Base-by-base conservation (phyloP, 345 rosid genomes). In the Salix koriyanagi region DNA sequence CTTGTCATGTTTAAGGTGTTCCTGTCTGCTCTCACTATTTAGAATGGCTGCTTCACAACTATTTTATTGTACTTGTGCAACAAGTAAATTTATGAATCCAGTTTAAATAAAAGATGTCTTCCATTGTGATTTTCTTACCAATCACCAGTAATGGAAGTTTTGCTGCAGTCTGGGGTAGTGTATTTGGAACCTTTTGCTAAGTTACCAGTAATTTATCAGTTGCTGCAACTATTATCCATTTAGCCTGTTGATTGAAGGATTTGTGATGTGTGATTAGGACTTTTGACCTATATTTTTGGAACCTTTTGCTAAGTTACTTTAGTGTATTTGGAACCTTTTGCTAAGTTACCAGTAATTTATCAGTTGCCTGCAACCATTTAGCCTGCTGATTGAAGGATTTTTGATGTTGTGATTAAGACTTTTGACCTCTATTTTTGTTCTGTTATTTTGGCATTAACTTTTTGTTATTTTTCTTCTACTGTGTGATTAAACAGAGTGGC, bases 401-500 rank as follows among this genome's bases (percentile, higher is more conserved):
- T 30, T 67, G 48, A 6, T 32, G 28, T 36, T 32, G 44, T 18
- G 21, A 30, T 66, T 34, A 9, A 28, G 60, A 15, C 11, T 1
- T 25, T 0, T 26, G 37, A 25, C 26, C 34, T 46, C 16, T 48
- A 56, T 48, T 26, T 28, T 28, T 48, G 25, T 19, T 77, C 44
- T 42, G 36, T 66, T 60, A 36, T 69, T 71, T 65, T 50, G 67
- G 68, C 18, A 25, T 58, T 75, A 42, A 68, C 52, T 25, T 76
- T 66, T n/a, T 50, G 41, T 74, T 72, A 2, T 75, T 79, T 67
- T 34, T 73, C 46, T 69, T 72, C 48, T 80, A 64, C 41, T 21
- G 25, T 73, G 74, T 77, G 80, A 61, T 81, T 75, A 68, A 79
- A 83, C 91, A 96, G 99, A 93, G 84, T 96, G 99, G 99, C 98